phyloP scores from a whole-genome alignment of 176 grass and related monocot genomes.

The Oryza punctata region DNA sequence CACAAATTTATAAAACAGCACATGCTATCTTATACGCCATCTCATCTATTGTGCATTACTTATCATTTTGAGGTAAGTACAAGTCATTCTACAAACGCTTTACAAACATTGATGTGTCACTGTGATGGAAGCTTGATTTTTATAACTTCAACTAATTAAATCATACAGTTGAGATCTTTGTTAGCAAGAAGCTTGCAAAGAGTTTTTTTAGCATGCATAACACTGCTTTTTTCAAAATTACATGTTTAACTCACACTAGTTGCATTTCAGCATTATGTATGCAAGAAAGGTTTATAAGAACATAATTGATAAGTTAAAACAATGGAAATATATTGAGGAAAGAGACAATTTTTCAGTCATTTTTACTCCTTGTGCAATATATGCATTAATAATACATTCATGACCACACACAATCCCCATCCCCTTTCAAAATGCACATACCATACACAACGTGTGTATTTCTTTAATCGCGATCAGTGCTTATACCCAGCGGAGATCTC shows the following conservation, averaged over 20 bases:
- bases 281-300: background rate
- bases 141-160: too few species aligned
- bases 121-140: too few species aligned
- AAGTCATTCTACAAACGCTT: too few species aligned
- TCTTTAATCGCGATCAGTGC: background rate
- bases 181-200: too few species aligned
- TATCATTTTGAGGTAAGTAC: too few species aligned
- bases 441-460: background rate
- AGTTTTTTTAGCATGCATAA: background rate
- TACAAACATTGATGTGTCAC: too few species aligned
- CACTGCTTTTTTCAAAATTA: background rate
- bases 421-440: background rate
- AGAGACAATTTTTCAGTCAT: background rate
- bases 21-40: background rate
- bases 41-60: too few species aligned
- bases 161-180: too few species aligned
- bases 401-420: background rate
- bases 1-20: background rate
- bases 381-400: too few species aligned
- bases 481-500: constrained; percentile 8
- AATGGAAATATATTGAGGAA: background rate
- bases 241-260: background rate
- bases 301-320: background rate
- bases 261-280: background rate
- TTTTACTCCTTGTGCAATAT: background rate